phyloP scores from a whole-genome alignment of 2,329 filamentous ascomycete species.

The Xylariaceae sp. region DNA sequence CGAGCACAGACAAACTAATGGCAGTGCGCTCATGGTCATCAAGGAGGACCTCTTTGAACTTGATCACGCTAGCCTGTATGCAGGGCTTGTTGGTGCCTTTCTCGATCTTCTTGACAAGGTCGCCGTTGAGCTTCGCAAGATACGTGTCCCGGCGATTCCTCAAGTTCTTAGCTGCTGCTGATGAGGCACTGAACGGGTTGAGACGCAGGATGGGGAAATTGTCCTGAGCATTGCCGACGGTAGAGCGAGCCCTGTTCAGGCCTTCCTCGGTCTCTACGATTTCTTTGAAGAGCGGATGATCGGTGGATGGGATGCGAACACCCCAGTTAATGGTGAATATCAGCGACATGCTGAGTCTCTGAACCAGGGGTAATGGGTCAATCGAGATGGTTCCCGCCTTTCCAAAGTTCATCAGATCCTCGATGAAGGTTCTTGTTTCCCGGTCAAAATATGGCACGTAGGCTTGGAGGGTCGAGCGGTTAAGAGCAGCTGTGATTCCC shows the following conservation, averaged over 20 bases:
- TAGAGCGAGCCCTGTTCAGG: constrained; percentile 70
- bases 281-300: constrained; percentile 63
- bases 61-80: constrained; percentile 36
- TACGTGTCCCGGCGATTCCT: constrained; percentile 63
- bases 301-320: constrained; percentile 64
- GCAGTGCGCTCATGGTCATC: constrained; percentile 65
- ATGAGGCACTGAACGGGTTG: constrained; percentile 37
- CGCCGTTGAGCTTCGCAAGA: constrained; percentile 61
- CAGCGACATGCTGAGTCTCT: constrained; percentile 68
- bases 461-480: constrained; percentile 67
- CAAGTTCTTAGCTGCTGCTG: constrained; percentile 56
- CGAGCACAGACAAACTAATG: constrained; percentile 78
- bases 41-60: constrained; percentile 39
- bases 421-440: constrained; percentile 66
- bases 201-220: constrained; percentile 72
- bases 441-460: constrained; percentile 82
- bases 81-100: constrained; percentile 36
- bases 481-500: constrained; percentile 72
- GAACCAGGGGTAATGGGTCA: constrained; percentile 68
- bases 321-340: constrained; percentile 76
- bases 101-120: constrained; percentile 39
- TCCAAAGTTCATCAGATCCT: constrained; percentile 63
- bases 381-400: constrained; percentile 57
- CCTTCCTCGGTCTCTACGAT: constrained; percentile 71
- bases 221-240: constrained; percentile 79